Percentiles rank a stretch among this genome's conserved stretches.
These are phyloP conservation scores for Hirschfeldia incana DNA, from an alignment of 345 rosid genomes.

Conservation along the genomic window DNA sequence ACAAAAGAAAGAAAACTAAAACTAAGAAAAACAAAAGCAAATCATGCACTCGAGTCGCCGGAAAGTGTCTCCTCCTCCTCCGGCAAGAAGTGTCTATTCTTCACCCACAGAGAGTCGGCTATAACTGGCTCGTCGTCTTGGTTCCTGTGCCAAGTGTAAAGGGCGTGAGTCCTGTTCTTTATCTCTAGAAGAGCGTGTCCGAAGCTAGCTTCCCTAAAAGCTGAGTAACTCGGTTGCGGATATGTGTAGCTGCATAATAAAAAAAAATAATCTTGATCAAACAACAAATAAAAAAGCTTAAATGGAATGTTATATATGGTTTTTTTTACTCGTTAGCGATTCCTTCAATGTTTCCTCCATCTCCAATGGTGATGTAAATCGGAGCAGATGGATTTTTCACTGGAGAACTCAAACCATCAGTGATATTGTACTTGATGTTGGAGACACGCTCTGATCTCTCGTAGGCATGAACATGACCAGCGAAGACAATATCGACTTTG, in stretches of 20 bases:
- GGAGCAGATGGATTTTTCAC: slow-evolving; percentile 54
- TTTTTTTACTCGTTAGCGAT: slow-evolving; percentile 46
- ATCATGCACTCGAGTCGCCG: neutral
- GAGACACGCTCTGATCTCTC: slow-evolving; percentile 57
- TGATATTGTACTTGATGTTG: slow-evolving; percentile 51
- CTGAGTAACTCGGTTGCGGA: slow-evolving; percentile 63
- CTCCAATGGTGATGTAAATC: slow-evolving; percentile 62
- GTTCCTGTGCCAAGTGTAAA: slow-evolving; percentile 59
- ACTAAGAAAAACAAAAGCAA: neutral
- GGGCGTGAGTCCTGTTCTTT: slow-evolving; percentile 53
- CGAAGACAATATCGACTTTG: slow-evolving; percentile 52
- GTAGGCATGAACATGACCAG: slow-evolving; percentile 58
- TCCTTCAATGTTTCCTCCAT: slow-evolving; percentile 83
- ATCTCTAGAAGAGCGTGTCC: slow-evolving; percentile 62
- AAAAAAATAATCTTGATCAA: neutral
- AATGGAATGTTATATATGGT: neutral
- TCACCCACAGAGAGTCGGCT: slow-evolving; percentile 44
- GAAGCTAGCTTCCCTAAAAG: slow-evolving; percentile 60
- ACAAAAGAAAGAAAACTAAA: neutral
- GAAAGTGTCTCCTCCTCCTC: slow-evolving; percentile 21
- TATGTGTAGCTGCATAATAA: slow-evolving; percentile 39
- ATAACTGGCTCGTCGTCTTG: slow-evolving; percentile 45
- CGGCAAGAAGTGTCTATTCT: slow-evolving; percentile 41
- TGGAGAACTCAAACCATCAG: slow-evolving; percentile 51
- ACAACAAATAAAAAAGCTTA: neutral